A percentile compares a stretch with the other conserved stretches of the same genome.
These are phyloP conservation scores for Geranium rotundifolium DNA, from an alignment of 345 rosid species.

Conservation along the genomic window DNA sequence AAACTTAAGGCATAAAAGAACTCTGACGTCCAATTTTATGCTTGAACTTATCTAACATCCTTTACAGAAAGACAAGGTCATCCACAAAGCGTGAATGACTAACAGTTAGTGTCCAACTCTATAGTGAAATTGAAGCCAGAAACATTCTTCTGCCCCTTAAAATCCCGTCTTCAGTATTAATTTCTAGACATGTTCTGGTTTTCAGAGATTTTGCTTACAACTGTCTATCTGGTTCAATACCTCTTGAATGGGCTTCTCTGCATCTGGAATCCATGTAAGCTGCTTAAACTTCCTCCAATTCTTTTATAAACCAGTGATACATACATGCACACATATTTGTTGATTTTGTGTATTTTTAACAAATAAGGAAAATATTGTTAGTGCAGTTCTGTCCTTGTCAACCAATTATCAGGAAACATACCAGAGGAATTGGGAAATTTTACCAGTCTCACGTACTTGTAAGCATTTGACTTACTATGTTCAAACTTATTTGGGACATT, in stretches of 20 bases:
- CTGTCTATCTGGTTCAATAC: slow-evolving; percentile 33
- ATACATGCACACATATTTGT: neutral
- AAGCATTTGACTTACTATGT: slow-evolving; percentile 3
- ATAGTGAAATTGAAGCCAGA: no score
- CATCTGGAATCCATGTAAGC: slow-evolving; percentile 21
- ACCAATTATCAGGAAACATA: slow-evolving; percentile 33
- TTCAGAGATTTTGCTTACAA: slow-evolving; percentile 25
- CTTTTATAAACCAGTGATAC: neutral
- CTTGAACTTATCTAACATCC: no score
- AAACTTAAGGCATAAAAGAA: no score
- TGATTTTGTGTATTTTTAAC: neutral
- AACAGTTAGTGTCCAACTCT: no score
- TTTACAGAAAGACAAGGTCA: no score
- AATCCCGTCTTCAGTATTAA: neutral
- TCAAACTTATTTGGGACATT: neutral
- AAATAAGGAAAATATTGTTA: neutral
- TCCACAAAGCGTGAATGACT: no score
- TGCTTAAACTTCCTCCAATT: neutral
- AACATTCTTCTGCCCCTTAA: neutral
- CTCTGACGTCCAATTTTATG: no score
- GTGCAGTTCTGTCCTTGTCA: slow-evolving; percentile 30
- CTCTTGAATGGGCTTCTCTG: slow-evolving; percentile 33
- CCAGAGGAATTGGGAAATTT: slow-evolving; percentile 30
- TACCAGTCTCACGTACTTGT: slow-evolving; percentile 27
- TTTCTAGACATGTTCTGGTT: neutral